phyloP scores from a whole-genome alignment of 305 asterid species.

The Fraxinus baroniana region DNA sequence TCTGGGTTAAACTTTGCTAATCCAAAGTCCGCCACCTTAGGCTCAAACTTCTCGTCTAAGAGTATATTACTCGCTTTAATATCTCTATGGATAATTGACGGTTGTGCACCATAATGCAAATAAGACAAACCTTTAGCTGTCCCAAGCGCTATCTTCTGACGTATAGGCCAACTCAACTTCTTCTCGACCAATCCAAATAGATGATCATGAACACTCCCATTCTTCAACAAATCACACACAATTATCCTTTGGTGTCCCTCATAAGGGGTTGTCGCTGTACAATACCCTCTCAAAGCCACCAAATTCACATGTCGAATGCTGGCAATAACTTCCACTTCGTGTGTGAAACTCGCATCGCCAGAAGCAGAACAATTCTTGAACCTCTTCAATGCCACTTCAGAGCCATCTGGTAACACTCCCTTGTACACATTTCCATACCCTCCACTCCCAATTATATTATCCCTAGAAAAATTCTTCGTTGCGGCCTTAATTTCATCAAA shows the following conservation, averaged over 20 bases:
- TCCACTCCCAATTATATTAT: slow-evolving; percentile 49
- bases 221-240: slow-evolving; percentile 56
- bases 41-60: slow-evolving; percentile 54
- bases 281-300: slow-evolving; percentile 57
- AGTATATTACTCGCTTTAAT: slow-evolving; percentile 61
- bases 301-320: slow-evolving; percentile 59
- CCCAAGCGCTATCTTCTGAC: slow-evolving; percentile 52
- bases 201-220: slow-evolving; percentile 61
- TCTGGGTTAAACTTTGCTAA: slow-evolving; percentile 58
- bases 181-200: slow-evolving; percentile 35
- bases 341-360: slow-evolving; percentile 51
- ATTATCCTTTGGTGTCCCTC: slow-evolving; percentile 68
- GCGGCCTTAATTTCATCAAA: slow-evolving; percentile 45
- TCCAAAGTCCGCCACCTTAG: slow-evolving; percentile 65
- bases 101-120: slow-evolving; percentile 54
- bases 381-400: slow-evolving; percentile 59
- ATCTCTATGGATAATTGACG: slow-evolving; percentile 56
- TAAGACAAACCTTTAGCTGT: slow-evolving; percentile 56
- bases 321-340: slow-evolving; percentile 61
- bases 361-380: slow-evolving; percentile 61
- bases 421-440: slow-evolving; percentile 60
- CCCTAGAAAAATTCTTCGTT: slow-evolving; percentile 47
- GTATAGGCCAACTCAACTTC: slow-evolving; percentile 49
- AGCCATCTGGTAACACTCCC: slow-evolving; percentile 45
- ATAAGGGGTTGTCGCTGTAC: slow-evolving; percentile 49